Conservation (phyloP, 345 rosid species). For the Angophora floribunda region DNA sequence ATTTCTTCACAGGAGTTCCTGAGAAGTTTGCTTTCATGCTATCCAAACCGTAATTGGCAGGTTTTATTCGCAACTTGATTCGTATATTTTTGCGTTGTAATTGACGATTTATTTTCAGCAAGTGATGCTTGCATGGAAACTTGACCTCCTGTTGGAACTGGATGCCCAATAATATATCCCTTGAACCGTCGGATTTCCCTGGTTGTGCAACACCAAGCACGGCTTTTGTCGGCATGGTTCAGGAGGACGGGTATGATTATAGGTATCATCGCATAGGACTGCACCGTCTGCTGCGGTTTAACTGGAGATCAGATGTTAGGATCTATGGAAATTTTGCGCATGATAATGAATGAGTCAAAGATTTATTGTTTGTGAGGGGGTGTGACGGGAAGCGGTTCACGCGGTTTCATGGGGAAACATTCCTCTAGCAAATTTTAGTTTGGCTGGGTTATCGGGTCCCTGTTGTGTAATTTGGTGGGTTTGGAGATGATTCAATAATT, state of each 20-base stretch:
- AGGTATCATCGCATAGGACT: not conserved
- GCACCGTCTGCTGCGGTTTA: not conserved
- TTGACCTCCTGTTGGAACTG: not conserved
- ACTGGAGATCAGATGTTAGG: not conserved
- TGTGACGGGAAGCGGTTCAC: not conserved
- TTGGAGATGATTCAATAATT: not conserved
- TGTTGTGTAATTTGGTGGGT: not conserved
- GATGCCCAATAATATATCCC: not conserved
- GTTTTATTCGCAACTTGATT: not conserved
- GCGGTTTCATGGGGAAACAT: not conserved
- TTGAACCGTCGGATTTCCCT: not conserved
- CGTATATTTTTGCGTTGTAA: not conserved
- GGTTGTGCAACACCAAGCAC: not conserved
- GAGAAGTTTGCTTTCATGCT: not conserved
- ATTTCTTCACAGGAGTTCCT: not conserved
- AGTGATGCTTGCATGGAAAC: not conserved
- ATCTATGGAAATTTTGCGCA: not conserved
- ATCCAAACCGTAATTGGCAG: not conserved
- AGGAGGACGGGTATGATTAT: not conserved
- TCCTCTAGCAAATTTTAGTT: not conserved
- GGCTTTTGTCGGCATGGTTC: not conserved
- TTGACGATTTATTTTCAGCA: not conserved
- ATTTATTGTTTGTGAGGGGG: not conserved
- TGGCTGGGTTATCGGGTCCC: not conserved
- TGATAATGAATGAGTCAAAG: not conserved